A percentile compares a stretch with the other conserved stretches of the same genome.
phyloP scores from a whole-genome alignment of 1,284 basidiomycete genomes.

The Trichosporon asahii region DNA sequence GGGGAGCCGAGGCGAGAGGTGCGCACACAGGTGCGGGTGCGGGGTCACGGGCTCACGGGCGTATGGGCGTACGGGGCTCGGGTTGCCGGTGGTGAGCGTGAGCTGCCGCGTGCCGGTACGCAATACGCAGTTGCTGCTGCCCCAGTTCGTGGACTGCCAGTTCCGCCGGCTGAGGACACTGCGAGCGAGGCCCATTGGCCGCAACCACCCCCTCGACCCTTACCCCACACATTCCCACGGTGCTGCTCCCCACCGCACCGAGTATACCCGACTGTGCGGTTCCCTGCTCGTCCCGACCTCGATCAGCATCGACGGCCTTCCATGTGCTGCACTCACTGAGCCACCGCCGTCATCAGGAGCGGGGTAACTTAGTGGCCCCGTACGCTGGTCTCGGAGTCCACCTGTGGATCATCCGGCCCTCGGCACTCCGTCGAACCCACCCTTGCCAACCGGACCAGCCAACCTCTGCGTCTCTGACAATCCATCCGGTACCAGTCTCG shows the following conservation, averaged over 20 bases:
- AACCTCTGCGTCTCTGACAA: not conserved
- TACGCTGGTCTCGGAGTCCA: not conserved
- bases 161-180: constrained; percentile 3
- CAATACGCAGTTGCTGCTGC: not conserved
- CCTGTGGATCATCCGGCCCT: not conserved
- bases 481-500: not conserved
- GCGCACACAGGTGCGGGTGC: not conserved
- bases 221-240: constrained; percentile 11
- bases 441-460: not conserved
- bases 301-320: not conserved
- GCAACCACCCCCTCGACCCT: not conserved
- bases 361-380: constrained; percentile 1
- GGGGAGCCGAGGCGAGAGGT: not conserved
- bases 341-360: not conserved
- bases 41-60: not conserved
- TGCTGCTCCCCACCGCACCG: constrained; percentile 1
- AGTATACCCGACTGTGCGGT: constrained; percentile 2
- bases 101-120: not conserved
- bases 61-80: not conserved
- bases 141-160: not conserved
- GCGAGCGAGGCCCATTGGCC: not conserved
- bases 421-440: constrained; percentile 1
- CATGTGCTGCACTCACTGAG: not conserved
- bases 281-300: not conserved
- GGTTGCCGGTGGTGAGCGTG: not conserved